A percentile compares a stretch with the other conserved stretches of the same genome.
Evolutionary conservation across 805 yeast species (phyloP).

Genomic region (Debaryomyces castellii): DNA sequence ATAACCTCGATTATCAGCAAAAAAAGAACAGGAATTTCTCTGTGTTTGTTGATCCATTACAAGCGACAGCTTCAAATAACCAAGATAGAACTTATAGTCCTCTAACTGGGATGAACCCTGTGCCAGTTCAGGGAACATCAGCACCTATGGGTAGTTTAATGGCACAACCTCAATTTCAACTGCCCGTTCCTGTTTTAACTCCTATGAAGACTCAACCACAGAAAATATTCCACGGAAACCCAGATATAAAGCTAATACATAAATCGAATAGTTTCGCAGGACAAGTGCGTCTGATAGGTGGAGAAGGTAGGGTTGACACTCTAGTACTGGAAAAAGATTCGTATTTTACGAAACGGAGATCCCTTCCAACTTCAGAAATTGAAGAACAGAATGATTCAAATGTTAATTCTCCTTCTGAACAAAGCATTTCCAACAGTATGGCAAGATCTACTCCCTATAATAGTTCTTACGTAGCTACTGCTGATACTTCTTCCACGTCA

Average conservation of each 20-base stretch:
- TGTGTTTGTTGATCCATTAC: slow-evolving; percentile 29
- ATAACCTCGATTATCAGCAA: slow-evolving; percentile 5
- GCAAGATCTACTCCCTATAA: slow-evolving; percentile 1
- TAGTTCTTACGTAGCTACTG: slow-evolving; percentile 1
- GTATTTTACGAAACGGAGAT: neutral
- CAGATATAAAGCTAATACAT: neutral
- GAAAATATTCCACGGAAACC: neutral
- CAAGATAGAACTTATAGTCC: neutral
- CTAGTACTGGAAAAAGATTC: neutral
- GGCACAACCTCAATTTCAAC: neutral
- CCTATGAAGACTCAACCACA: neutral
- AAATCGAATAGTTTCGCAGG: neutral
- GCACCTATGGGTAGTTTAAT: neutral
- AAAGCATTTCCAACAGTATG: neutral
- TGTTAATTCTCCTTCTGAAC: neutral
- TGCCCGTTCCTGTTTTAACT: neutral
- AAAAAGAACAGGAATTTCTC: slow-evolving; percentile 13
- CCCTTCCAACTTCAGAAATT: neutral
- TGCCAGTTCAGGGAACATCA: neutral
- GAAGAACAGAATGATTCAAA: neutral
- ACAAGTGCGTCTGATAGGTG: neutral
- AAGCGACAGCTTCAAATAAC: slow-evolving; percentile 21
- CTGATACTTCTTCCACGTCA: slow-evolving; percentile 1
- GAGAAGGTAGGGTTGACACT: neutral
- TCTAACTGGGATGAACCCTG: neutral